phyloP scores from a whole-genome alignment of 768 basidiomycete genomes.

The Naganishia onofrii region DNA sequence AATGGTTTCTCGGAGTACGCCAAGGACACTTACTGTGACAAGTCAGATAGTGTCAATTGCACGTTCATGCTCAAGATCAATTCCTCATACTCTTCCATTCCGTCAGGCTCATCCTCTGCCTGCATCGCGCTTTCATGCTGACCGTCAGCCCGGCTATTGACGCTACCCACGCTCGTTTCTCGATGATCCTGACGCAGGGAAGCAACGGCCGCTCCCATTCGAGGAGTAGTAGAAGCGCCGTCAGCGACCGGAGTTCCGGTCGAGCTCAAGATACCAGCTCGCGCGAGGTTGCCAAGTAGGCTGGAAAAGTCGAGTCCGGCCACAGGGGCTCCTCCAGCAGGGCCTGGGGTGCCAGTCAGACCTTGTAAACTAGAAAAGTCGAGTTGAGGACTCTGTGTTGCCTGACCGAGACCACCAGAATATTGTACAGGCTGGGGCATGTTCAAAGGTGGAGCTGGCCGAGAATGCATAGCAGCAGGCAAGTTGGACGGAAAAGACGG shows the following conservation, averaged over 20 bases:
- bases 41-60: conserved; percentile 37
- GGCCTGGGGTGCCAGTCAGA: not conserved
- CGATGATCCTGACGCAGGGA: not conserved
- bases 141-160: conserved; percentile 1
- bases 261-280: conserved; percentile 4
- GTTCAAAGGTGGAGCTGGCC: not conserved
- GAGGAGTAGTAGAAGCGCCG: not conserved
- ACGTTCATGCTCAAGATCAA: conserved; percentile 44
- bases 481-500: not conserved
- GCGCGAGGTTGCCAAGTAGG: conserved; percentile 12
- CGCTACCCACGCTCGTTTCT: conserved; percentile 28
- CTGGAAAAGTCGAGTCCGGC: conserved; percentile 18
- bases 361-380: not conserved
- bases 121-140: conserved; percentile 8
- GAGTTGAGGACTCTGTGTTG: not conserved
- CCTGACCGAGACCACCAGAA: not conserved
- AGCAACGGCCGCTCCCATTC: not conserved
- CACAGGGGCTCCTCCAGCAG: not conserved
- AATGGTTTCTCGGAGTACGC: too few relatives aligned
- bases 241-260: conserved; percentile 15
- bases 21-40: conserved; percentile 39
- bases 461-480: conserved; percentile 7
- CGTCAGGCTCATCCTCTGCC: conserved; percentile 28
- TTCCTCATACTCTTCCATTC: conserved; percentile 46
- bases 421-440: not conserved